phyloP scores from a whole-genome alignment of 2,329 filamentous ascomycete species.

The Chrysosporium queenslandicum region DNA sequence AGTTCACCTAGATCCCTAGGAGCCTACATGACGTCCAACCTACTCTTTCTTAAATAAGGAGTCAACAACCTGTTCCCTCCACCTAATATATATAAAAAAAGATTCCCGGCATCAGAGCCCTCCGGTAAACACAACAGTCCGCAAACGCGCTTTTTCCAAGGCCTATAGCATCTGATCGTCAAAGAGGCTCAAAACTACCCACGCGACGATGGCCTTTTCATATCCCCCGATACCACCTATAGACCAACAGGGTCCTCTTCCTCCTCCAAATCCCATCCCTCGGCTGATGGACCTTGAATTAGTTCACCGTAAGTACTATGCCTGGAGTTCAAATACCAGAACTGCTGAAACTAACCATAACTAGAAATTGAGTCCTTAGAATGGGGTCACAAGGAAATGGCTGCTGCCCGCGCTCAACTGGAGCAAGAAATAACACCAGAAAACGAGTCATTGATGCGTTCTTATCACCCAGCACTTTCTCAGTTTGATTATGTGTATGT shows the following conservation, averaged over 20 bases:
- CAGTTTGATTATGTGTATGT: not conserved
- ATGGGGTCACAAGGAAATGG: constrained; percentile 1
- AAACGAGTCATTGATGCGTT: constrained; percentile 8
- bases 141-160: not conserved
- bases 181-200: not conserved
- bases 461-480: constrained; percentile 8
- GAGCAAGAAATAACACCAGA: not conserved
- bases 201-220: constrained; percentile 1
- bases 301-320: not conserved
- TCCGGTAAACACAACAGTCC: not conserved
- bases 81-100: not conserved
- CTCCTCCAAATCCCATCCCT: not conserved
- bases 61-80: not conserved
- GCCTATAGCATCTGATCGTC: not conserved
- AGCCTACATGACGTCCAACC: not conserved
- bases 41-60: not conserved
- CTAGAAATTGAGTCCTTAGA: not conserved
- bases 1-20: too few species aligned
- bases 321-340: constrained; percentile 1
- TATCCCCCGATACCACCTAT: not conserved
- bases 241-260: not conserved
- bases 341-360: constrained; percentile 1
- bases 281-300: not conserved
- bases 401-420: not conserved
- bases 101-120: not conserved